These are phyloP conservation scores for Malus sieversii DNA, from an alignment of 306 rosid species.

Conservation along the genomic window DNA sequence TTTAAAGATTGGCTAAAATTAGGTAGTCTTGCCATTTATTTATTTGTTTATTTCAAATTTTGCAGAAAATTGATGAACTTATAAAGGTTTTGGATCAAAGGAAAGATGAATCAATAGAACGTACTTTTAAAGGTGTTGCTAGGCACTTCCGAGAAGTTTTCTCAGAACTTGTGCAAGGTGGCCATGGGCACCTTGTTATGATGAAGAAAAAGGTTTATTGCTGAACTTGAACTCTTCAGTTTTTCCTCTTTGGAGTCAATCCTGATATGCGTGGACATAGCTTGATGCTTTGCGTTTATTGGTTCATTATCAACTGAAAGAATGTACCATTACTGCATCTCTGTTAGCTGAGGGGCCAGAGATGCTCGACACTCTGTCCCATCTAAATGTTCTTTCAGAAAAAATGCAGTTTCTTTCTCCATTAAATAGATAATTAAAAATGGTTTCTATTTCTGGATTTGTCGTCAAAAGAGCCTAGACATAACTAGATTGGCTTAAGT, in stretches of 20 bases:
- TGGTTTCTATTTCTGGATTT: neutral
- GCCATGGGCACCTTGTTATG: slow-evolving; percentile 87
- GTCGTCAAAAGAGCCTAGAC: neutral
- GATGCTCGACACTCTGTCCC: neutral
- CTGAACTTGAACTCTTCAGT: neutral
- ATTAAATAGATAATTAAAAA: too few relatives aligned
- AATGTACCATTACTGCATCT: neutral
- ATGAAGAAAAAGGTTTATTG: slow-evolving; percentile 82
- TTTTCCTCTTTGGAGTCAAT: neutral
- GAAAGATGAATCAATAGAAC: slow-evolving; percentile 93
- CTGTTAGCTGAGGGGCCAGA: neutral
- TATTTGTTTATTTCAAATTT: slow-evolving; percentile 14
- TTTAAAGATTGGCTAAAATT: neutral
- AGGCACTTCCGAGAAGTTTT: slow-evolving; percentile 96
- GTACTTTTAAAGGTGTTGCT: slow-evolving; percentile 97
- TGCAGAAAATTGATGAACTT: slow-evolving; percentile 90
- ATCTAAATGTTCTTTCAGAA: neutral
- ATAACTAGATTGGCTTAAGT: neutral
- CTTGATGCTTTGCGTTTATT: neutral
- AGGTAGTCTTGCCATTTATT: neutral
- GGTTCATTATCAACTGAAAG: neutral
- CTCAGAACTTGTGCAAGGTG: slow-evolving; percentile 92
- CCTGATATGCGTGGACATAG: neutral
- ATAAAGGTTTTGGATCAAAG: slow-evolving; percentile 87
- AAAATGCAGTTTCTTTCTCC: neutral